Evolutionary conservation across 2,329 filamentous ascomycete species (phyloP), one percentile per base, ranked within the genome.

Genomic region (Sclerotinia spermophila): DNA sequence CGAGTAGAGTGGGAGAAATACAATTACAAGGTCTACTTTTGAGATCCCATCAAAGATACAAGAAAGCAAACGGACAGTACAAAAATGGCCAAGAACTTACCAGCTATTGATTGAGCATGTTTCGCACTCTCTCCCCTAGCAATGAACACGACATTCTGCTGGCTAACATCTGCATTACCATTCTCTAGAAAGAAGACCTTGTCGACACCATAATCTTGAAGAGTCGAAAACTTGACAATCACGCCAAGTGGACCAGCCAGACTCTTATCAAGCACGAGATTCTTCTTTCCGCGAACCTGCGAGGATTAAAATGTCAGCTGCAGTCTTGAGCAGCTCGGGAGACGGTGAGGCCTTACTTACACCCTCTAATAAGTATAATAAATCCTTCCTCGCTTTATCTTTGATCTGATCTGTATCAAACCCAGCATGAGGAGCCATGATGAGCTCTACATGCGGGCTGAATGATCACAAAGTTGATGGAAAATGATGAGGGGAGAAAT

Each of bases 211-310:
- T 98, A 97, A 79, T 99, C 96, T 79, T 98, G 93, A 24, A 97
- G 86, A 15, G 92, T 95, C 33, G 95, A 95, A 79, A 97, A 97
- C 81, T 97, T 97, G 82, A 97, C 93, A 75, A 99, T 91, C 72
- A 95, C 86, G 72, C 94, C 93, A 76, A 99, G 87, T 42, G 94
- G 93, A 35, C 95, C 96, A 75, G 95, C 94, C 76, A 99, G 86
- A 77, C 90, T 90, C 81, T 92, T 92, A 81, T 98, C 95, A 79
- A 99, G 91, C 67, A 99, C 92, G 73, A 99, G 85, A 79, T 97
- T 98, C 86, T 99, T 99, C 88, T 98, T 99, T 76, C 96, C 96
- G 80, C 95, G 92, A 75, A 98, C 93, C 96, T 99, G 79, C 59
- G 73, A 68, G 72, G 5, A 67, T 64, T 66, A 64, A 73, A 71